Percentiles rank a stretch among this genome's conserved stretches.
phyloP scores from a whole-genome alignment of 164 flowering plant genomes.

The Warburgia ugandensis region DNA sequence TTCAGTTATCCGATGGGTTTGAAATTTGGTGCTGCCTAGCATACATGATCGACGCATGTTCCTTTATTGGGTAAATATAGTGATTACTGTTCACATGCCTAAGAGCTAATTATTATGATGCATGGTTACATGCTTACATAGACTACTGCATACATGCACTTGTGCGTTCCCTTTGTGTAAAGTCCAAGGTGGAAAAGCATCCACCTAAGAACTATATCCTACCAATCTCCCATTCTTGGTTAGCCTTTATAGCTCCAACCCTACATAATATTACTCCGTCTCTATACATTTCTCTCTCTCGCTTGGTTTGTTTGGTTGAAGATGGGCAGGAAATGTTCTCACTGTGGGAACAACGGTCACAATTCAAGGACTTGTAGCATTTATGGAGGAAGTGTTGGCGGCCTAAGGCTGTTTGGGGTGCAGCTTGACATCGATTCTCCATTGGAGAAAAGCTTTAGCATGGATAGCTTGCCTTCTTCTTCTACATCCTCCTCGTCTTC shows the following conservation, averaged over 20 bases:
- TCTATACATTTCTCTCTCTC: slow-evolving; percentile 11
- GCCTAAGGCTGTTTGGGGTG: slow-evolving; percentile 69
- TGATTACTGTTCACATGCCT: too few relatives aligned
- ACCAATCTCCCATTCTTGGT: slow-evolving; percentile 38
- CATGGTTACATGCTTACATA: too few relatives aligned
- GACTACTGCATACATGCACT: too few relatives aligned
- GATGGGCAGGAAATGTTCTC: slow-evolving; percentile 85
- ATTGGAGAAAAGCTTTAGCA: slow-evolving; percentile 60
- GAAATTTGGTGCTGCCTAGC: too few relatives aligned
- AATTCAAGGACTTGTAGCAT: slow-evolving; percentile 67
- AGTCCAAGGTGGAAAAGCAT: slow-evolving; percentile 25
- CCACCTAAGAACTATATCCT: slow-evolving; percentile 27
- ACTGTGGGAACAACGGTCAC: slow-evolving; percentile 78
- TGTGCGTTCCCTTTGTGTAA: too few relatives aligned
- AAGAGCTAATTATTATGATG: too few relatives aligned
- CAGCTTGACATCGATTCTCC: slow-evolving; percentile 42
- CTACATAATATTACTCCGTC: slow-evolving; percentile 26
- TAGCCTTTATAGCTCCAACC: slow-evolving; percentile 33
- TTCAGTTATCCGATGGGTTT: too few relatives aligned
- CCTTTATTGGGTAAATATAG: too few relatives aligned
- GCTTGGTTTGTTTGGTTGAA: slow-evolving; percentile 16
- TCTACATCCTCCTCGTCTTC: slow-evolving; percentile 30
- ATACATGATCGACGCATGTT: too few relatives aligned
- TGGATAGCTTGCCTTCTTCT: slow-evolving; percentile 47
- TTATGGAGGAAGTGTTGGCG: slow-evolving; percentile 22